phyloP scores from a whole-genome alignment of 2,329 filamentous ascomycete species.

The Pezicula radicicola region DNA sequence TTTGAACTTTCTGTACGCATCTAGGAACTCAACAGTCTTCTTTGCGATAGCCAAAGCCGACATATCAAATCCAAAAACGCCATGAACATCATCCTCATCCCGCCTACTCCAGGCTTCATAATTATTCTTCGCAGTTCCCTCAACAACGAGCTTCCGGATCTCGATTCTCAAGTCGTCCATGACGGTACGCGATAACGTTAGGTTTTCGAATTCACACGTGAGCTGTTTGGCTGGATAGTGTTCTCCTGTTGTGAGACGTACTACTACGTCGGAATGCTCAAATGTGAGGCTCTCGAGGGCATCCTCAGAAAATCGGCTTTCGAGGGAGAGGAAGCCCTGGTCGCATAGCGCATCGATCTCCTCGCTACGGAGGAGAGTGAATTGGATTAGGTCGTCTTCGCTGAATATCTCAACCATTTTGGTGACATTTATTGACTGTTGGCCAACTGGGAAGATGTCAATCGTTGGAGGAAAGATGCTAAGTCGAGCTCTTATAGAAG shows the following conservation, averaged over 20 bases:
- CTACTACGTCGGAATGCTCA: slow-evolving; percentile 11
- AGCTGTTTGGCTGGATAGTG: slow-evolving; percentile 15
- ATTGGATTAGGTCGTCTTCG: slow-evolving; percentile 15
- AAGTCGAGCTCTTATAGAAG: too few species aligned
- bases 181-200: slow-evolving; percentile 10
- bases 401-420: slow-evolving; percentile 4
- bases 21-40: slow-evolving; percentile 9
- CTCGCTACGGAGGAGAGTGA: slow-evolving; percentile 12
- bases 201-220: slow-evolving; percentile 14
- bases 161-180: slow-evolving; percentile 11
- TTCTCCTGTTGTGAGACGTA: slow-evolving; percentile 15
- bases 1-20: slow-evolving; percentile 8
- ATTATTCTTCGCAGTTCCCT: slow-evolving; percentile 5
- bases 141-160: slow-evolving; percentile 12
- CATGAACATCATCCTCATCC: slow-evolving; percentile 7
- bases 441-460: too few species aligned
- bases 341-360: slow-evolving; percentile 15
- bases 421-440: neutral
- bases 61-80: slow-evolving; percentile 8
- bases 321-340: slow-evolving; percentile 3
- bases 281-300: slow-evolving; percentile 10
- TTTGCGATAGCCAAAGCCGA: slow-evolving; percentile 9
- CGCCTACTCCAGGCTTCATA: slow-evolving; percentile 5
- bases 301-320: slow-evolving; percentile 8
- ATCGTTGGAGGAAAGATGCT: too few species aligned